Conservation (phyloP, 306 rosid species). For the Cyamopsis tetragonoloba region DNA sequence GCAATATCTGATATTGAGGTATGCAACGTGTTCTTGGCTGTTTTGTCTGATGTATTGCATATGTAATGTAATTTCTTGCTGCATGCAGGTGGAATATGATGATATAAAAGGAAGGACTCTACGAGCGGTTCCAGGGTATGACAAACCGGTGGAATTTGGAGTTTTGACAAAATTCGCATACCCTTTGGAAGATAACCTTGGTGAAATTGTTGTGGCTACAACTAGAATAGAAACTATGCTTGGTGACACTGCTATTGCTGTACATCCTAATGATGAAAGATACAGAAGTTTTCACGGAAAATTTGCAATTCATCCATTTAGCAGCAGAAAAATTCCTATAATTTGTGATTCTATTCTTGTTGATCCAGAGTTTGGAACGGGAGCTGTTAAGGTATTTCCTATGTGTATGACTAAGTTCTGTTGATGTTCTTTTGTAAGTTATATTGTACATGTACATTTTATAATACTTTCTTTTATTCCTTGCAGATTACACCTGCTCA, state of each 20-base stretch:
- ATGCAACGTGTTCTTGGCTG: constrained; percentile 10
- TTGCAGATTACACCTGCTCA: constrained; percentile 98
- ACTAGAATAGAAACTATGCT: constrained; percentile 97
- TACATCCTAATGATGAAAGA: constrained; percentile 76
- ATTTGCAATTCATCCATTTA: constrained; percentile 84
- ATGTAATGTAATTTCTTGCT: constrained; percentile 21
- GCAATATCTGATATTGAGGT: constrained; percentile 98
- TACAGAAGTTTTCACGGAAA: constrained; percentile 79
- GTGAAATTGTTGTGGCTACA: constrained; percentile 93
- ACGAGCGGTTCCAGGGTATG: constrained; percentile 76
- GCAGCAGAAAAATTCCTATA: constrained; percentile 75
- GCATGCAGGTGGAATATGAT: constrained; percentile 76
- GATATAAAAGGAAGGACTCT: constrained; percentile 75
- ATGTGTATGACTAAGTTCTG: not conserved
- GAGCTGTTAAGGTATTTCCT: constrained; percentile 87
- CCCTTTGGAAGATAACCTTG: constrained; percentile 70
- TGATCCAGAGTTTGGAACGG: constrained; percentile 88
- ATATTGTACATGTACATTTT: not conserved
- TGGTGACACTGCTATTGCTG: constrained; percentile 92
- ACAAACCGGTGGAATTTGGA: constrained; percentile 81
- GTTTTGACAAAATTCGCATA: constrained; percentile 84
- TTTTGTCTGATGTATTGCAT: not conserved
- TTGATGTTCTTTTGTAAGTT: constrained; percentile 8
- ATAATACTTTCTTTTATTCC: constrained; percentile 20
- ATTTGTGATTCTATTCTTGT: constrained; percentile 85